phyloP scores from a whole-genome alignment of 1,139 yeast species.

The Wickerhamomyces sp. region DNA sequence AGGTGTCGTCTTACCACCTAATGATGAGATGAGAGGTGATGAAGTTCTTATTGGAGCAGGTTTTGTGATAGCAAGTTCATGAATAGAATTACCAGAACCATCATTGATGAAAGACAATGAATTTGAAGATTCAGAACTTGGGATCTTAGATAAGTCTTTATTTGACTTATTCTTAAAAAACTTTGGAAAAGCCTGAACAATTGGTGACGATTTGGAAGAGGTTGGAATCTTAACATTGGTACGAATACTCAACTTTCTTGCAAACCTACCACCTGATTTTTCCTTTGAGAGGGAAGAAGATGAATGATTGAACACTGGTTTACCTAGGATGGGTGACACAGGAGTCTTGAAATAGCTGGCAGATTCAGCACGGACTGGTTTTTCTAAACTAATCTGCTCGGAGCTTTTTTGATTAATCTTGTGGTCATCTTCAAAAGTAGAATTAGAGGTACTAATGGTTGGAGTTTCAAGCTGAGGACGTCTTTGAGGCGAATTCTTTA shows the following conservation, averaged over 20 bases:
- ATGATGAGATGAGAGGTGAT: too few species aligned
- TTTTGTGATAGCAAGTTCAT: neutral
- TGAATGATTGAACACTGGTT: neutral
- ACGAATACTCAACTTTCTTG: constrained; percentile 3
- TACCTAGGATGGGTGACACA: constrained; percentile 3
- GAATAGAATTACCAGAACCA: constrained; percentile 13
- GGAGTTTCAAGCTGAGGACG: neutral
- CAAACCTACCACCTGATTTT: constrained; percentile 1
- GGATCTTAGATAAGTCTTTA: constrained; percentile 10
- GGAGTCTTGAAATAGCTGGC: constrained; percentile 8
- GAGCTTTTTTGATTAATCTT: neutral
- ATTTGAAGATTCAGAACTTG: constrained; percentile 17
- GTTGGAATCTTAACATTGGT: constrained; percentile 6
- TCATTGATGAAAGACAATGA: constrained; percentile 22
- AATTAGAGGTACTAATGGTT: neutral
- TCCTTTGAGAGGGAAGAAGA: neutral
- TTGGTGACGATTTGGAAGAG: constrained; percentile 18
- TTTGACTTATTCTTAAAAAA: constrained; percentile 14
- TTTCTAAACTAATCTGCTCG: neutral
- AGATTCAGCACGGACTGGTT: neutral
- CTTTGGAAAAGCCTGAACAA: constrained; percentile 19
- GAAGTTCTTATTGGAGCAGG: neutral
- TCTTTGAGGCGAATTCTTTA: constrained; percentile 9
- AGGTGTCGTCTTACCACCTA: too few species aligned
- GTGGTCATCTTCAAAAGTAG: neutral